These are phyloP conservation scores for Musa troglodytarum DNA, from an alignment of 176 grass and related monocot genomes.

Conservation along the genomic window DNA sequence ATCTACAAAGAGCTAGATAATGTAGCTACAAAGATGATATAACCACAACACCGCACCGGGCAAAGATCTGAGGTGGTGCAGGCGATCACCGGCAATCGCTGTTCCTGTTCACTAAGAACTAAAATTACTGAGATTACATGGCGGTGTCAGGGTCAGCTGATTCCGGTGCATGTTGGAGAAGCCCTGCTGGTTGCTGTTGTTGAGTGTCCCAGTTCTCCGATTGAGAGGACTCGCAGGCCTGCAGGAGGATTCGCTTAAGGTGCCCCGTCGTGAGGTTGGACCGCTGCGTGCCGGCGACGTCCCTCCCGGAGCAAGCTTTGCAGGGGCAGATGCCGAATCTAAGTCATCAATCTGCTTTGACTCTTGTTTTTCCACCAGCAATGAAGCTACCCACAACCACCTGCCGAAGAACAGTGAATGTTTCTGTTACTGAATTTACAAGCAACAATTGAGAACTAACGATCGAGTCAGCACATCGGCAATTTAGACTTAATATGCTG, in stretches of 20 bases:
- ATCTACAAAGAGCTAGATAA: too few species aligned
- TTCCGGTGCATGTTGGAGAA: conserved; percentile 66
- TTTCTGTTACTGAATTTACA: too few species aligned
- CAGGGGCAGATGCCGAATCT: background rate
- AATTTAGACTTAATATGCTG: too few species aligned
- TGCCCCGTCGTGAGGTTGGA: conserved; percentile 52
- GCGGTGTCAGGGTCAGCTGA: conserved; percentile 20
- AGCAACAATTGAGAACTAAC: too few species aligned
- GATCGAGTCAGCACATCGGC: too few species aligned
- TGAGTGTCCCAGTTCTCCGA: conserved; percentile 21
- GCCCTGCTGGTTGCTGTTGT: conserved; percentile 42
- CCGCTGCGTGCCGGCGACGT: conserved; percentile 24
- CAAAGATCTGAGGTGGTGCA: too few species aligned
- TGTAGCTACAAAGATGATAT: too few species aligned
- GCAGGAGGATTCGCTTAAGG: conserved; percentile 66
- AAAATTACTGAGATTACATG: background rate
- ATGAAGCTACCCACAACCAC: conserved; percentile 72
- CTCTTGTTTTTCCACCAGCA: conserved; percentile 42
- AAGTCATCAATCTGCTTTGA: conserved; percentile 20
- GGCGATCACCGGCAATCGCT: too few species aligned
- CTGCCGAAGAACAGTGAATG: conserved; percentile 7
- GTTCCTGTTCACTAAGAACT: background rate
- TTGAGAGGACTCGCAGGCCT: conserved; percentile 57
- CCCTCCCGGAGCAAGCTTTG: conserved; percentile 14
- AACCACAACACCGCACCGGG: too few species aligned